These are phyloP conservation scores for Cutaneotrichosporon daszewskae DNA, from an alignment of 1,284 basidiomycete genomes.

Conservation along the genomic window DNA sequence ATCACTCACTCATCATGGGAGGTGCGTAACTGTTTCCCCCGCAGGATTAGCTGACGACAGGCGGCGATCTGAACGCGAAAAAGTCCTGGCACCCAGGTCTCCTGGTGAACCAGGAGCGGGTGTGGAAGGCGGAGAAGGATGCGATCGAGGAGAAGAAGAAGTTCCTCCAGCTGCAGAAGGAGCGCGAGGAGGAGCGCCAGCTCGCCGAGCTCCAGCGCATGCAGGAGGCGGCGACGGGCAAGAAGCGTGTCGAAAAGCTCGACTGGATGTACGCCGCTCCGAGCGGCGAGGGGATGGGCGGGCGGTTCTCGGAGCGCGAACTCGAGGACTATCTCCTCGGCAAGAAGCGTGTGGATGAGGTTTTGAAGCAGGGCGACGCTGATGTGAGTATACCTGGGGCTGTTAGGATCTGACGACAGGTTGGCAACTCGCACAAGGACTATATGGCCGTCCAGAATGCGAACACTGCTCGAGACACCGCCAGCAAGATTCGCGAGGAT, in stretches of 20 bases:
- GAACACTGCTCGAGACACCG: constrained; percentile 80
- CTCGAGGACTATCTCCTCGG: constrained; percentile 94
- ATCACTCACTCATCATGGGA: too few relatives aligned
- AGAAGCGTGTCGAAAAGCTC: constrained; percentile 84
- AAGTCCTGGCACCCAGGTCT: constrained; percentile 97
- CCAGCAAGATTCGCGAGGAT: constrained; percentile 91
- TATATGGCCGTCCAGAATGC: constrained; percentile 91
- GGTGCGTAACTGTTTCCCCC: too few relatives aligned
- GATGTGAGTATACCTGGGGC: constrained; percentile 55
- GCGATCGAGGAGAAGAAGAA: constrained; percentile 98
- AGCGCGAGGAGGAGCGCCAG: constrained; percentile 95
- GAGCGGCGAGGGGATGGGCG: constrained; percentile 62
- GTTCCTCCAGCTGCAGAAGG: constrained; percentile 89
- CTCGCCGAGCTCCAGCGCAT: constrained; percentile 90
- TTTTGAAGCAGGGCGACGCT: constrained; percentile 75
- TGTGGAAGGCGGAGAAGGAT: constrained; percentile 97
- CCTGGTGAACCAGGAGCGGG: constrained; percentile 96
- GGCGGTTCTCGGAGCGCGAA: constrained; percentile 60
- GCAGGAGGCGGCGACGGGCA: constrained; percentile 89
- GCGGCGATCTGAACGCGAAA: constrained; percentile 65
- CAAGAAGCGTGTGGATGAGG: constrained; percentile 98
- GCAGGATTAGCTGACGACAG: too few relatives aligned
- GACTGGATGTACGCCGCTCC: constrained; percentile 99
- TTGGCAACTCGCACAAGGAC: constrained; percentile 77
- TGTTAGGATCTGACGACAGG: constrained; percentile 46